phyloP scores from a whole-genome alignment of 305 asterid species.

The Plantago lanceolata region DNA sequence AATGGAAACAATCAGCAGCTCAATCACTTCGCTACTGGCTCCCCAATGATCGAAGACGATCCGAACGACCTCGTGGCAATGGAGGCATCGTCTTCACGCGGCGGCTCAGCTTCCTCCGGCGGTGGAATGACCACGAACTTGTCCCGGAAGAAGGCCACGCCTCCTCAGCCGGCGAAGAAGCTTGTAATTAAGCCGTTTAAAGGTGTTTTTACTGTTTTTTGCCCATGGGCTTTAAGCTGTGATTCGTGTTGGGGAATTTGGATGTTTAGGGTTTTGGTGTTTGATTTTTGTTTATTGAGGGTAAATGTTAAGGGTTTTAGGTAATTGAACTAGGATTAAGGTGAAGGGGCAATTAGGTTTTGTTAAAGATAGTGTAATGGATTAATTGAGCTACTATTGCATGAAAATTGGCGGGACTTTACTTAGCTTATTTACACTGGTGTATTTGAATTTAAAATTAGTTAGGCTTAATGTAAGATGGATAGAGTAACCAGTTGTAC shows the following conservation, averaged over 20 bases:
- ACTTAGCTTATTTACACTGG: too few relatives aligned
- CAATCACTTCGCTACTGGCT: conserved; percentile 28
- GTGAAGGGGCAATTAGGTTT: too few relatives aligned
- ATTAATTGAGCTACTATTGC: too few relatives aligned
- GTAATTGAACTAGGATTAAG: too few relatives aligned
- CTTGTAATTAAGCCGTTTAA: conserved; percentile 62
- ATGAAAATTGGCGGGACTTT: too few relatives aligned
- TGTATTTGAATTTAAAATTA: too few relatives aligned
- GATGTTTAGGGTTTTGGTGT: not conserved
- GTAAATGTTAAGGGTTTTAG: too few relatives aligned
- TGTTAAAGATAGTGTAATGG: too few relatives aligned
- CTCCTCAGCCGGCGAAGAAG: conserved; percentile 62
- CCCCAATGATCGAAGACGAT: conserved; percentile 38
- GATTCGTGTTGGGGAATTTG: not conserved
- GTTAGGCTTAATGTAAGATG: too few relatives aligned
- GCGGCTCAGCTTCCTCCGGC: conserved; percentile 31
- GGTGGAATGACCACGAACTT: conserved; percentile 59
- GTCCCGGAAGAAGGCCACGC: conserved; percentile 64
- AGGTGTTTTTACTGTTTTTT: conserved; percentile 36
- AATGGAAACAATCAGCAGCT: conserved; percentile 29
- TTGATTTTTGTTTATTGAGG: too few relatives aligned
- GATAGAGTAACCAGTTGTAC: too few relatives aligned
- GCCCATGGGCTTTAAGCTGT: not conserved
- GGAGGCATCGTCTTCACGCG: conserved; percentile 24
- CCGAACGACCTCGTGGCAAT: conserved; percentile 25